Evolutionary conservation across 164 flowering plant species (phyloP), one percentile per base, ranked within the genome.

Genomic region (Magnolia changhungtana): DNA sequence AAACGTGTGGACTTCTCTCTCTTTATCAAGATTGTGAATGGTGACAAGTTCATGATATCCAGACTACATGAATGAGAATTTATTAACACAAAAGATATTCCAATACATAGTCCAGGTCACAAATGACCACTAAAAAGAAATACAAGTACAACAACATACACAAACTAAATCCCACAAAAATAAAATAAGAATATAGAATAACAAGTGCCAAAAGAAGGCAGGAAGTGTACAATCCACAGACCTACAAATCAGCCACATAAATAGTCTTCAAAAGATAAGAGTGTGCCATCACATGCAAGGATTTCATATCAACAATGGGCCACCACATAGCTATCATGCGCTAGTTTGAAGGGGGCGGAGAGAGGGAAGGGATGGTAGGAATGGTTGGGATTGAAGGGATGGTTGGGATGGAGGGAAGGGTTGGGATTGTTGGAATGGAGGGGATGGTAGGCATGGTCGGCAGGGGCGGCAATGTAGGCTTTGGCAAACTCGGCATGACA

Each of bases 351-450:
- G 59, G 59, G 16, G 59, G 59, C 1, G 59, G 59, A 9, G 11
- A 14, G 59, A 55, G 11, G 11, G 10, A 14, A 55, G 16, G 59
- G 8, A 55, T 14, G 7, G 7, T 64, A 16, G 67, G 68, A 16
- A 65, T 65, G 68, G 27, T 65, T 65, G 68, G 68, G 14, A 61
- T 61, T 61, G 65, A 61, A 61, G 65, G 65, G 65, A 65, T 21
- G 29, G 37, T 65, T 20, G 68, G 68, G 20, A 23, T n/a, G 11
- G 27, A 20, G 11, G 68, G 68, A 13, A 65, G 21, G 24, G 8
- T 65, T 9, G 37, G 68, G 7, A 65, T 65, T 8, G 68, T 10
- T 19, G 68, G 68, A 23, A 65, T 65, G 19, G 24, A 9, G 23
- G 68, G 68, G 29, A 65, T 65, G 20, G 68, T 24, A 10, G 68